Conservation (phyloP, 371 early-diverging fungal species). For the Rhizopus sp. region DNA sequence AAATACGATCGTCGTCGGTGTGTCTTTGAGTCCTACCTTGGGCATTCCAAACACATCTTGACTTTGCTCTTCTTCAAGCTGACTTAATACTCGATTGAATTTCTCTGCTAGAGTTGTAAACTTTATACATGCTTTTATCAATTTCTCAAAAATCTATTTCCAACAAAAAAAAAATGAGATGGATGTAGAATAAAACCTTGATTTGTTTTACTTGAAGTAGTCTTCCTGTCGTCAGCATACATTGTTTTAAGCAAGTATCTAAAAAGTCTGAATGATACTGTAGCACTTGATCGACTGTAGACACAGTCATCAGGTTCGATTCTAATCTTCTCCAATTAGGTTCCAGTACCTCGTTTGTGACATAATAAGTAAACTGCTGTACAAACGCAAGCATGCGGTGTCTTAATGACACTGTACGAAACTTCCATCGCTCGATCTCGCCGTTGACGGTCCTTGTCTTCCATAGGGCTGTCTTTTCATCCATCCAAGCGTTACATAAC, state of each 20-base stretch:
- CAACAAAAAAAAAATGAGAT: not conserved
- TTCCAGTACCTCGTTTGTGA: slow-evolving; percentile 87
- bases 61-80: slow-evolving; percentile 45
- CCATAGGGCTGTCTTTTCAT: slow-evolving; percentile 52
- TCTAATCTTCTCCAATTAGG: slow-evolving; percentile 82
- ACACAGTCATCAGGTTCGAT: slow-evolving; percentile 53
- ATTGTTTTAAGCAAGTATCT: slow-evolving; percentile 87
- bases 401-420: slow-evolving; percentile 68
- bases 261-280: slow-evolving; percentile 81
- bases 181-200: slow-evolving; percentile 2
- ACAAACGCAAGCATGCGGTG: slow-evolving; percentile 83
- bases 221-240: slow-evolving; percentile 84
- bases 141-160: slow-evolving; percentile 66
- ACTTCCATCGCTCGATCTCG: slow-evolving; percentile 59
- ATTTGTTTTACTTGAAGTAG: slow-evolving; percentile 65
- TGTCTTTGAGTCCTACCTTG: slow-evolving; percentile 29
- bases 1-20: slow-evolving; percentile 15
- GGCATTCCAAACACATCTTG: slow-evolving; percentile 45
- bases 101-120: slow-evolving; percentile 64
- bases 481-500: slow-evolving; percentile 75
- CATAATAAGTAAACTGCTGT: slow-evolving; percentile 86
- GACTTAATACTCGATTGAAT: slow-evolving; percentile 39
- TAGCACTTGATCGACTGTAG: slow-evolving; percentile 88
- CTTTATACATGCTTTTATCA: slow-evolving; percentile 67
- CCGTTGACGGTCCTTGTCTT: slow-evolving; percentile 22